A percentile compares a stretch with the other conserved stretches of the same genome.
These are phyloP conservation scores for Piper betle DNA, from an alignment of 164 flowering plant genomes.

Conservation along the genomic window DNA sequence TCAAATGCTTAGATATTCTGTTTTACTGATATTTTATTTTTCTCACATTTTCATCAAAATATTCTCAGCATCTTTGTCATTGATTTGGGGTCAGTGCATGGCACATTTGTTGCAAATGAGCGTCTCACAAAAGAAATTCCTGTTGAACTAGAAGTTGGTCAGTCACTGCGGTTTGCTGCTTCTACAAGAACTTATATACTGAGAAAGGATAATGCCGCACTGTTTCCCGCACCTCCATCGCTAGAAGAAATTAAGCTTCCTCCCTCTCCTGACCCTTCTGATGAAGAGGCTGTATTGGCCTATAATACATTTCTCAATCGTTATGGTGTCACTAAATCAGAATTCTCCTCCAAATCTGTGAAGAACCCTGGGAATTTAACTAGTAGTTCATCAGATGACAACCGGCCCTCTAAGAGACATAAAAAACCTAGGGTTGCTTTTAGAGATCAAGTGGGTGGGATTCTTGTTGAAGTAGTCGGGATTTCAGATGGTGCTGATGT, in stretches of 20 bases:
- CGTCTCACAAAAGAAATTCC: constrained; percentile 80
- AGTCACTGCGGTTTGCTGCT: constrained; percentile 91
- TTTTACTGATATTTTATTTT: background rate
- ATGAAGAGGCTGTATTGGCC: constrained; percentile 85
- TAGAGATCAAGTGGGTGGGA: constrained; percentile 86
- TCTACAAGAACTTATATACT: constrained; percentile 78
- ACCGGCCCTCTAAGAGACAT: constrained; percentile 52
- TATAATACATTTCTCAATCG: constrained; percentile 81
- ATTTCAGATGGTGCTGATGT: constrained; percentile 92
- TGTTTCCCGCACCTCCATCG: constrained; percentile 60
- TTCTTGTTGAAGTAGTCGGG: constrained; percentile 85
- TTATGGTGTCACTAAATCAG: constrained; percentile 42
- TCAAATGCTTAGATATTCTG: background rate
- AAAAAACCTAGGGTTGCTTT: constrained; percentile 62
- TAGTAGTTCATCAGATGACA: constrained; percentile 18
- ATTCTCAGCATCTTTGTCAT: constrained; percentile 71
- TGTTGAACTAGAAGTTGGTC: constrained; percentile 91
- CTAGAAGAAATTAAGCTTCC: constrained; percentile 59
- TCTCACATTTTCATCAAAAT: background rate
- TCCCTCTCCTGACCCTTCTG: constrained; percentile 85
- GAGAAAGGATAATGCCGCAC: constrained; percentile 75
- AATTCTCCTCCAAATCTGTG: constrained; percentile 12
- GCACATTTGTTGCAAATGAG: constrained; percentile 96
- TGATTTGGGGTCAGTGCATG: constrained; percentile 96
- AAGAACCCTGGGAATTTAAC: constrained; percentile 11